Base-by-base conservation (phyloP, 768 basidiomycete species). In the Termitomyces sp. region DNA sequence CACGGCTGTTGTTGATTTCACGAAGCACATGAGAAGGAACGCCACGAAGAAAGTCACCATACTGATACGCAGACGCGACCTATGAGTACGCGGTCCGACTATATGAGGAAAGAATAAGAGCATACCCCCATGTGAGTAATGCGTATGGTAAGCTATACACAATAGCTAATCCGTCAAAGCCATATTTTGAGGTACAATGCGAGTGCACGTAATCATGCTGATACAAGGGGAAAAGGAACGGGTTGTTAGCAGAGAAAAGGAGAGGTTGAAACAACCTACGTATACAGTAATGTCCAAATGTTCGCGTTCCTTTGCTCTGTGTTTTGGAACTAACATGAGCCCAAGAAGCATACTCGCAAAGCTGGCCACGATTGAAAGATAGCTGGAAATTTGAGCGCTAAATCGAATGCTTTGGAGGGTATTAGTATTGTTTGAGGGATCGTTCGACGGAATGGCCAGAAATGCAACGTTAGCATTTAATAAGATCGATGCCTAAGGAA, bases 401-500 rank as follows among this genome's bases (percentile, higher is more conserved):
- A 61, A 64, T 16, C 69, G 58, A 25, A 20, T 38, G 10, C 15
- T 49, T 32, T 36, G 53, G 5, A 58, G 58, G 16, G 41, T 46
- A 5, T n/a, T 32, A 18, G 58, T 56, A 46, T 54, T 73, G 16
- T 76, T 70, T 18, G 71, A 69, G 25, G 70, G 67, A 41, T 57
- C 73, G 16, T 76, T 71, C n/a, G 71, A 68, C 31, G 73, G 68
- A 27, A 82, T 76, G 0, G 78, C 74, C 11, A 83, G 68, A 53
- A 82, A 80, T 0, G 71, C 73, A 3, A 82, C 73, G 39, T 80
- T 79, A 9, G 74, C 76, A 23, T 72, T 74, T 25, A 83, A 62
- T 2, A 83, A 67, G 2, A 82, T 76, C 4, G 77, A 74, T 1
- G 75, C 72, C 80, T 81, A n/a, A n/a, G n/a, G n/a, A n/a, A n/a